Evolutionary conservation across 2,329 filamentous ascomycete species (phyloP), one percentile per base, ranked within the genome.

Genomic region (Albophoma yamanashiensis): DNA sequence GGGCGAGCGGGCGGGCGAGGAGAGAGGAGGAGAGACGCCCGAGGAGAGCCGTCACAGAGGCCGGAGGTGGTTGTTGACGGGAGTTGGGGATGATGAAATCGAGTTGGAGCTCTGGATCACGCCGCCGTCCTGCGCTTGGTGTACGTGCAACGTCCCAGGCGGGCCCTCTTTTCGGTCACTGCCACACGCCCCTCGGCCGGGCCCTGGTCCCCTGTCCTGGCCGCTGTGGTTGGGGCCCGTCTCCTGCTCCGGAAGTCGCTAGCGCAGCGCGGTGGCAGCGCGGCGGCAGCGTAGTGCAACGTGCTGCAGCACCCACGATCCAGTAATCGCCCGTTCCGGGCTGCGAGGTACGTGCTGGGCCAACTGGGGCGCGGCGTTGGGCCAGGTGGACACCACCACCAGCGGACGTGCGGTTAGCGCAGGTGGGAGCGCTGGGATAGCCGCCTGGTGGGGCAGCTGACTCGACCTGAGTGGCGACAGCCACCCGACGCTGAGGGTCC

Each of bases 401-500:
- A 47, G 17, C 53, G 56, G 31, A 55, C 31, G 20, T 36, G 31
- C 50, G 20, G 50, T 43, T 57, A 57, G 59, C 53, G 45, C 36
- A 58, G 60, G 52, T 55, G 59, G 55, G 55, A 5, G 27, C 27
- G 58, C 57, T 61, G 60, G 62, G 59, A 60, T 63, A 64, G 64
- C 62, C 64, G 62, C 66, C 60, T 67, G 63, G 68, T 70, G 69
- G 69, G 65, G 67, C 69, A 70, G 67, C 68, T 71, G 69, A 71
- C 69, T 70, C 42, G 59, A 36, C 58, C 67, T 64, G 61, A 64
- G 68, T 70, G 68, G 68, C 68, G 59, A 59, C 12, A 31, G n/a
- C 58, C 50, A 40, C 58, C 47, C 55, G 55, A 45, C 39, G 22
- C 15, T 15, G 40, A 57, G 55, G 55, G n/a, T 22, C 55, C 38